A percentile compares a stretch with the other conserved stretches of the same genome.
Evolutionary conservation across 306 rosid genomes (phyloP).

Genomic region (Canavalia ensiformis): DNA sequence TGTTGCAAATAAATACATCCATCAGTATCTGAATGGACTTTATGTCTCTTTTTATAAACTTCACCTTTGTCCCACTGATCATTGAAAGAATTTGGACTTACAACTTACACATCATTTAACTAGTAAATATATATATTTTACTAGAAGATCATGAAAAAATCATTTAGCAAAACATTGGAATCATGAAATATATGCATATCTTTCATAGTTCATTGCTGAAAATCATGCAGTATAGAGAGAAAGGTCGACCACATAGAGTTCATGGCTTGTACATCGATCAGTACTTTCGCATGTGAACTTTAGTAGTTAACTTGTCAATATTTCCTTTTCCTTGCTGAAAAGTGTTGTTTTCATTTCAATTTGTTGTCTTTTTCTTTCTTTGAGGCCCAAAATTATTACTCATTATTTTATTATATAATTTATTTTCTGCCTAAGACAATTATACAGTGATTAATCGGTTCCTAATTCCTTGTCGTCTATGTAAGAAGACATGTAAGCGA

Average conservation of each 20-base stretch:
- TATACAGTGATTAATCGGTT: conserved; percentile 6
- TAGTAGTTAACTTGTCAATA: conserved; percentile 41
- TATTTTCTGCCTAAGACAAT: conserved; percentile 1
- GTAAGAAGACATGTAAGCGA: conserved; percentile 33
- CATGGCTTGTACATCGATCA: not conserved
- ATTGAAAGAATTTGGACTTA: not conserved
- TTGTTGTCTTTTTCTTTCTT: conserved; percentile 28
- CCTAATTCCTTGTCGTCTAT: conserved; percentile 37
- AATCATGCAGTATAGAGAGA: conserved; percentile 24
- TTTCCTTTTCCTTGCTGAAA: conserved; percentile 10
- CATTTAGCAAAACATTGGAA: conserved; percentile 19
- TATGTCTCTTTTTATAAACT: not conserved
- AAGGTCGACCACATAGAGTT: conserved; percentile 27
- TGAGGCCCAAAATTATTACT: conserved; percentile 3
- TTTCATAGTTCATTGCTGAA: not conserved
- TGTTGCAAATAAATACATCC: conserved; percentile 18
- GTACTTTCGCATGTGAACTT: conserved; percentile 43
- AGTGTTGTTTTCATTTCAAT: conserved; percentile 39
- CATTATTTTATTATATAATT: not conserved
- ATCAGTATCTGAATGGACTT: not conserved
- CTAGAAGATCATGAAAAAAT: conserved; percentile 5
- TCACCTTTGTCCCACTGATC: not conserved
- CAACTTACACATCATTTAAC: conserved; percentile 3
- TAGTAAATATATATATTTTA: not conserved
- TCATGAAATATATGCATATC: not conserved